Conservation (phyloP, 352 stramenopile species). For the Phytophthora sansomeana region DNA sequence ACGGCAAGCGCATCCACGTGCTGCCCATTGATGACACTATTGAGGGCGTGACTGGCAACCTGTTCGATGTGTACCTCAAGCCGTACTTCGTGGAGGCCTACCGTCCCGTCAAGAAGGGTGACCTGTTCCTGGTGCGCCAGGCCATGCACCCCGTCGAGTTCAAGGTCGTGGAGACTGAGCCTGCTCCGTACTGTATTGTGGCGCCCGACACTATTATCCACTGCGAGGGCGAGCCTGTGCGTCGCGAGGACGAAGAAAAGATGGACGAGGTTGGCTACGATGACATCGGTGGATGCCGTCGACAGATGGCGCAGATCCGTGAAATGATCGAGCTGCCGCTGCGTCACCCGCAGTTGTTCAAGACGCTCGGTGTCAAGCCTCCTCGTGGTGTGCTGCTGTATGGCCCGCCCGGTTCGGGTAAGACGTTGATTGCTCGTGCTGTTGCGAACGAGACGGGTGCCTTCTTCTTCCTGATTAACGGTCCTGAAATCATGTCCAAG, state of each 20-base stretch:
- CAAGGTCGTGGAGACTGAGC: conserved; percentile 99
- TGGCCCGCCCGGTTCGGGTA: conserved; percentile 97
- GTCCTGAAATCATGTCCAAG: conserved; percentile 99
- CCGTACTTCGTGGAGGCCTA: conserved; percentile 99
- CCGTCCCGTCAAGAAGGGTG: conserved; percentile 98
- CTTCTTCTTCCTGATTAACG: conserved; percentile 99
- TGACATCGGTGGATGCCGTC: conserved; percentile 98
- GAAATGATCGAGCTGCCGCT: conserved; percentile 99
- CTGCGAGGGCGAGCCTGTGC: conserved; percentile 99
- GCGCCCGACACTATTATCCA: conserved; percentile 99
- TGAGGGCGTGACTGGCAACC: conserved; percentile 99
- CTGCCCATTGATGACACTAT: conserved; percentile 99
- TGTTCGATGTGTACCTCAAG: conserved; percentile 99
- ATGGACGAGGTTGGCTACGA: conserved; percentile 99
- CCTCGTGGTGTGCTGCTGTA: conserved; percentile 99
- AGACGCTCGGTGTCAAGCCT: conserved; percentile 99
- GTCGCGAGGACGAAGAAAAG: conserved; percentile 98
- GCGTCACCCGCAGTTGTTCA: conserved; percentile 98
- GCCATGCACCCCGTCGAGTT: conserved; percentile 99
- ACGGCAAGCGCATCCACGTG: conserved; percentile 99
- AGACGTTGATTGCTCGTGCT: conserved; percentile 98
- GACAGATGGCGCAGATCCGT: conserved; percentile 99
- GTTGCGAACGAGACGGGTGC: conserved; percentile 99
- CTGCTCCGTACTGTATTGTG: conserved; percentile 98
- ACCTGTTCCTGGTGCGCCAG: conserved; percentile 98